A percentile compares a stretch with the other conserved stretches of the same genome.
Conservation (phyloP, 352 stramenopile species). For the Phytophthora chlamydospora region DNA sequence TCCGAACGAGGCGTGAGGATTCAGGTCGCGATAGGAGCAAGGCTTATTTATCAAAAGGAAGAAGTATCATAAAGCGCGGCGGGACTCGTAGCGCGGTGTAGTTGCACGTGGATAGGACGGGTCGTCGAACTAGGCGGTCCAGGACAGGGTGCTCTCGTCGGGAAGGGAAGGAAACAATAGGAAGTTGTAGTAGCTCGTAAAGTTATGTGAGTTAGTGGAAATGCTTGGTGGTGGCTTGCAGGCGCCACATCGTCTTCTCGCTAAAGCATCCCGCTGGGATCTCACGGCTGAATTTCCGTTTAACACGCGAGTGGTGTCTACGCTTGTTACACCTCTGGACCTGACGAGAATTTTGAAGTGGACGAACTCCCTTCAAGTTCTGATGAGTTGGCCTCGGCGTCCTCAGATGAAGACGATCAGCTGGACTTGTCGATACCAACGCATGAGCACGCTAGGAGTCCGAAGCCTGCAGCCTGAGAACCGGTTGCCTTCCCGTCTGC, state of each 20-base stretch:
- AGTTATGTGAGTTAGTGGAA: background rate
- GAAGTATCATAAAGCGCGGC: conserved; percentile 30
- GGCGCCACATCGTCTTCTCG: background rate
- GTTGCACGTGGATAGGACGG: conserved; percentile 8
- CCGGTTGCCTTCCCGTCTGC: conserved; percentile 39
- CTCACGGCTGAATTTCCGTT: background rate
- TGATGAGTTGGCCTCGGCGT: conserved; percentile 36
- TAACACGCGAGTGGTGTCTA: too few relatives aligned
- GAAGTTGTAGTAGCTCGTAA: conserved; percentile 7
- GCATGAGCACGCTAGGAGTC: background rate
- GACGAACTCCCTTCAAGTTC: conserved; percentile 71
- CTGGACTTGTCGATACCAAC: background rate
- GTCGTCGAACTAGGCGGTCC: conserved; percentile 9
- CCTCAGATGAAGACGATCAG: conserved; percentile 30
- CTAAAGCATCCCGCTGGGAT: too few relatives aligned
- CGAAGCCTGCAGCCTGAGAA: conserved; percentile 38
- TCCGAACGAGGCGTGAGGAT: conserved; percentile 48
- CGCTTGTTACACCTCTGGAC: too few relatives aligned
- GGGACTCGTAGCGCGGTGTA: conserved; percentile 2
- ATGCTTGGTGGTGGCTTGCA: background rate
- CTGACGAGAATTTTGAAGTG: conserved; percentile 74
- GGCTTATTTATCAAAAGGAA: conserved; percentile 53
- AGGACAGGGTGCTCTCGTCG: conserved; percentile 18
- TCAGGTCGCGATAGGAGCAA: conserved; percentile 23
- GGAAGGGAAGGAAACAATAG: conserved; percentile 23